A percentile compares a stretch with the other conserved stretches of the same genome.
Evolutionary conservation across 2,329 filamentous ascomycete species (phyloP).

Genomic region (Fusarium ramigenum): DNA sequence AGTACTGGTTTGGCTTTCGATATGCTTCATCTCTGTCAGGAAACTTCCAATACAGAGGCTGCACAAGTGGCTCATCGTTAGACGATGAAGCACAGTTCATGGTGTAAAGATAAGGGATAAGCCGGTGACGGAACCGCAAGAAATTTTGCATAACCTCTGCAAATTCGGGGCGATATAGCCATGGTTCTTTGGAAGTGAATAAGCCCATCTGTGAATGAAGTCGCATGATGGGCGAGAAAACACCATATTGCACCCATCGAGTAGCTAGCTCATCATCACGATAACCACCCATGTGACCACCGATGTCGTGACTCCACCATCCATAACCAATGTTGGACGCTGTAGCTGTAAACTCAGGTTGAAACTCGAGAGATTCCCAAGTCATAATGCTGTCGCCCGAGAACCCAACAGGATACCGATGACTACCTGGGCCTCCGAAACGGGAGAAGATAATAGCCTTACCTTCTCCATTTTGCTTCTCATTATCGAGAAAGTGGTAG

Average conservation of each 20-base stretch:
- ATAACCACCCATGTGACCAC: constrained; percentile 67
- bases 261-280: constrained; percentile 67
- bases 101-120: constrained; percentile 69
- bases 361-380: constrained; percentile 69
- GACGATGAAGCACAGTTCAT: constrained; percentile 61
- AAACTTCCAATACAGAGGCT: constrained; percentile 71
- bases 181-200: constrained; percentile 71
- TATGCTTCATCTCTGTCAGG: constrained; percentile 64
- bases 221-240: constrained; percentile 68
- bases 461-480: constrained; percentile 43
- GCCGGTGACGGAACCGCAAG: constrained; percentile 63
- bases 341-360: constrained; percentile 73
- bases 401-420: constrained; percentile 72
- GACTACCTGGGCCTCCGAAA: constrained; percentile 69
- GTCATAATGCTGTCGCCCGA: constrained; percentile 69
- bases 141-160: constrained; percentile 58
- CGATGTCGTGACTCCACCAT: constrained; percentile 76
- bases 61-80: constrained; percentile 61
- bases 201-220: constrained; percentile 67
- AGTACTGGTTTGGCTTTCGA: constrained; percentile 64
- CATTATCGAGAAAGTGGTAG: constrained; percentile 67
- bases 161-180: constrained; percentile 61
- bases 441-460: constrained; percentile 66
- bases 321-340: constrained; percentile 74
- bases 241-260: constrained; percentile 70